Base-by-base conservation (phyloP, 2,329 filamentous ascomycete genomes). In the Ceratocystis destructans region DNA sequence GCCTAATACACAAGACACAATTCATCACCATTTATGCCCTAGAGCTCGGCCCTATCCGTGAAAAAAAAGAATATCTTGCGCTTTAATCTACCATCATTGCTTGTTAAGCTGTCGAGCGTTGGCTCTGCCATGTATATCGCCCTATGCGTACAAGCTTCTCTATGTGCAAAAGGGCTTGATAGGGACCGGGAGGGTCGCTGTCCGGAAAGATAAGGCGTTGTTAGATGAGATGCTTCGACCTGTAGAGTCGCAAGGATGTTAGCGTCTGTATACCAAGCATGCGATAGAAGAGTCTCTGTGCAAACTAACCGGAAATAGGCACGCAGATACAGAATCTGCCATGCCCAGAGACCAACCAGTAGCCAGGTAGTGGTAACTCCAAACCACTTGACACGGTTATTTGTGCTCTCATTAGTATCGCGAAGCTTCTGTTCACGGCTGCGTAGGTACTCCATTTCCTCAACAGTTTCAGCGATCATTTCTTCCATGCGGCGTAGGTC, bases 321-420 rank as follows among this genome's bases (percentile, higher is more conserved):
- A 75, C 94, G 84, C 77, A 99, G 82, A 78, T 99, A 99, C 75
- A 99, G 86, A 74, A 99, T 89, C 85, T 99, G 94, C 94, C 94
- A 99, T 53, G 80, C 91, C 76, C 94, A 96, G 72, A 99, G 80
- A 44, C 84, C 89, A 71, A 96, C 81, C 71, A 99, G 79, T 81
- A 96, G 87, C 69, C 90, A 88, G 79, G 96, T 97, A 33, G 93
- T 97, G 70, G 87, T 85, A 75, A 96, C 86, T 62, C 93, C 93
- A 77, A 99, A 99, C 91, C 90, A 97, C 82, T 97, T 99, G 73
- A 99, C 94, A 68, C 94, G 85, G 78, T 89, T 94, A 79, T 99
- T 99, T 71, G 94, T 99, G 82, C 93, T 97, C 87, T 99, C 94
- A 77, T 99, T 99, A 71, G 94, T 99, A 79, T 99, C 93, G 75